These are phyloP conservation scores for Marasmius oreades DNA, from an alignment of 1,284 basidiomycete species.

Conservation along the genomic window DNA sequence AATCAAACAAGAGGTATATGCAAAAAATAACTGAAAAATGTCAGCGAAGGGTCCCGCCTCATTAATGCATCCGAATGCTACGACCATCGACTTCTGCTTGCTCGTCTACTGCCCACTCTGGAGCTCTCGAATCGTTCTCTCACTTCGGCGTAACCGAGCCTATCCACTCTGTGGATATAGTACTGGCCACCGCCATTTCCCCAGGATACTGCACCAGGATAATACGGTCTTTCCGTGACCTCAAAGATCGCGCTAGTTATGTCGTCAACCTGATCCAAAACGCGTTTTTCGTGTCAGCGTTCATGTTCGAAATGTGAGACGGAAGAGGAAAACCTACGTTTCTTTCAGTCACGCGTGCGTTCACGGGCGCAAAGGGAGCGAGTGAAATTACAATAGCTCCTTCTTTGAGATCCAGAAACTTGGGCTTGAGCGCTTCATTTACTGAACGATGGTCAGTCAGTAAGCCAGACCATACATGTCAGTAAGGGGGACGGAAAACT, in stretches of 20 bases:
- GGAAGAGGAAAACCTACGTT: conserved; percentile 46
- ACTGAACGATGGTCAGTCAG: conserved; percentile 37
- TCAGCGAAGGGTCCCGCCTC: too few species aligned
- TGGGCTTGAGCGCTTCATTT: conserved; percentile 68
- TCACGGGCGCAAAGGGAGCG: conserved; percentile 61
- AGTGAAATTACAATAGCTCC: conserved; percentile 77
- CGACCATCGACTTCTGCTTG: neutral
- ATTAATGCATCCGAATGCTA: too few species aligned
- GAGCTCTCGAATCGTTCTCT: conserved; percentile 48
- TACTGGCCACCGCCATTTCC: conserved; percentile 63
- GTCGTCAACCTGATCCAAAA: conserved; percentile 54
- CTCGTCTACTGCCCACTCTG: neutral
- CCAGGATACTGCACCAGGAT: conserved; percentile 73
- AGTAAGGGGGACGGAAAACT: conserved; percentile 36
- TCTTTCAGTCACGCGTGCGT: conserved; percentile 67
- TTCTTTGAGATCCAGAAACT: conserved; percentile 77
- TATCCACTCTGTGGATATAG: conserved; percentile 71
- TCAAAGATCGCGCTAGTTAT: conserved; percentile 69
- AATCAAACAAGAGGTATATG: too few species aligned
- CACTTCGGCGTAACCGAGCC: conserved; percentile 60
- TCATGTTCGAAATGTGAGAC: neutral
- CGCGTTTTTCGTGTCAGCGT: conserved; percentile 6
- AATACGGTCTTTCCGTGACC: conserved; percentile 62
- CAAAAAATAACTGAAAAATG: too few species aligned
- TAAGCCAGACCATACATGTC: neutral